Evolutionary conservation across 2,329 filamentous ascomycete species (phyloP).

Genomic region (Ophiosphaerella narmari): DNA sequence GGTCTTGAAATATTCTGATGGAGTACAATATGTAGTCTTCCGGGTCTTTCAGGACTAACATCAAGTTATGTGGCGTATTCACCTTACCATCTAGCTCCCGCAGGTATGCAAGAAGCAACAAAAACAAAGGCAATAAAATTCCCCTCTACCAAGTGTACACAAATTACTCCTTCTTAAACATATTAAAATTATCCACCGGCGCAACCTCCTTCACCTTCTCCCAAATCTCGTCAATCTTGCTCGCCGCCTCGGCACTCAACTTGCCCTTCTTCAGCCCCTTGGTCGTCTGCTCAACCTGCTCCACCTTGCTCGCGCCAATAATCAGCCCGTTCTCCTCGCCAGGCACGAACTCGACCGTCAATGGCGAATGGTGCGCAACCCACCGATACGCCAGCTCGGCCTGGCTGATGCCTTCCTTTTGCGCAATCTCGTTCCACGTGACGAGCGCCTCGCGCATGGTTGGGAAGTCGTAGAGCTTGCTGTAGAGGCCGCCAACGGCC

Average conservation of each 20-base stretch:
- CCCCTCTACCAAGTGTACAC: not conserved
- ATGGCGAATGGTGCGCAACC: constrained; percentile 47
- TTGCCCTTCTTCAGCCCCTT: constrained; percentile 28
- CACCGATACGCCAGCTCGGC: constrained; percentile 53
- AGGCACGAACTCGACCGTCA: constrained; percentile 41
- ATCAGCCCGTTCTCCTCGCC: constrained; percentile 50
- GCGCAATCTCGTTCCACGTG: constrained; percentile 48
- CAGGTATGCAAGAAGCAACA: too few species aligned
- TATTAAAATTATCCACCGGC: constrained; percentile 27
- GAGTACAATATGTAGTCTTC: too few species aligned
- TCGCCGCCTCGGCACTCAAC: constrained; percentile 27
- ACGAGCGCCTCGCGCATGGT: constrained; percentile 42
- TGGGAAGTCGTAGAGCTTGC: constrained; percentile 44
- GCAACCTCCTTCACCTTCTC: constrained; percentile 30
- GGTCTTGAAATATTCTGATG: too few species aligned
- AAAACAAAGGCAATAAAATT: not conserved
- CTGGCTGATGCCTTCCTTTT: constrained; percentile 44
- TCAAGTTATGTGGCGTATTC: too few species aligned
- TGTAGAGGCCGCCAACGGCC: constrained; percentile 43
- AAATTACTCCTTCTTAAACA: not conserved
- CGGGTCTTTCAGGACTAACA: too few species aligned
- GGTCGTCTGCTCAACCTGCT: constrained; percentile 23
- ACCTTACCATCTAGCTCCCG: too few species aligned
- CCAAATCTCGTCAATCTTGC: constrained; percentile 33
- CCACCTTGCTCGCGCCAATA: constrained; percentile 43